These are phyloP conservation scores for Metarhizium guizhouense DNA, from an alignment of 2,329 filamentous ascomycete species.

Conservation along the genomic window DNA sequence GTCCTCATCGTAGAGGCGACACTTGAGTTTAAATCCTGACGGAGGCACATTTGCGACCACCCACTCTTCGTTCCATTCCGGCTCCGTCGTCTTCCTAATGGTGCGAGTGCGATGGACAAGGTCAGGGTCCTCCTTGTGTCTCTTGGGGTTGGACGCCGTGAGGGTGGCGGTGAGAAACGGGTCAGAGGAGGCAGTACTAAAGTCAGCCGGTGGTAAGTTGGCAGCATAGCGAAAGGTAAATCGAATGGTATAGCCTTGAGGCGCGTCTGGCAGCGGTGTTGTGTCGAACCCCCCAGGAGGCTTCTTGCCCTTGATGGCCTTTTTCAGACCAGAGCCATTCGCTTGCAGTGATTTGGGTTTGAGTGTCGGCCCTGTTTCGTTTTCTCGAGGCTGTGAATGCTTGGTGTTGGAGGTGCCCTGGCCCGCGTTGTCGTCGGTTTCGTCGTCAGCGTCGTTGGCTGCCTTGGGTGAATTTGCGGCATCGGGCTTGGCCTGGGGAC, in stretches of 20 bases:
- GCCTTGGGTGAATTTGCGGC: background rate
- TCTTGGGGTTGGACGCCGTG: constrained; percentile 56
- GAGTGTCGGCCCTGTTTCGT: background rate
- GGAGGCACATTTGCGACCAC: constrained; percentile 78
- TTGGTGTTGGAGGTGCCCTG: background rate
- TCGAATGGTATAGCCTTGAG: constrained; percentile 73
- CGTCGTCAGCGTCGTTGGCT: background rate
- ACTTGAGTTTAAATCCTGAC: constrained; percentile 75
- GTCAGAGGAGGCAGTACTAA: constrained; percentile 70
- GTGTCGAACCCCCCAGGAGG: constrained; percentile 72
- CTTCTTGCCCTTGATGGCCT: constrained; percentile 17
- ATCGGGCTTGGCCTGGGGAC: background rate
- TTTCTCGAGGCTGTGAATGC: background rate
- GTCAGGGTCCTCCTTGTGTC: constrained; percentile 80
- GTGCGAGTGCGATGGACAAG: constrained; percentile 70
- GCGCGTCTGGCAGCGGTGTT: constrained; percentile 66
- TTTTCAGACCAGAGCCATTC: constrained; percentile 12
- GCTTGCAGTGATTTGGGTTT: background rate
- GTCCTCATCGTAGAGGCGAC: constrained; percentile 85
- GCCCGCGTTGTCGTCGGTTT: background rate
- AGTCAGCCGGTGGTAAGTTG: constrained; percentile 76
- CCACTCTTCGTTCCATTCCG: constrained; percentile 80
- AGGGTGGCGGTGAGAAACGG: constrained; percentile 76
- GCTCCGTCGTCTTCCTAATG: constrained; percentile 60
- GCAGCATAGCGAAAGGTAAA: constrained; percentile 75